Conservation (phyloP, 2,329 filamentous ascomycete species). For the Aureobasidium namibiae region DNA sequence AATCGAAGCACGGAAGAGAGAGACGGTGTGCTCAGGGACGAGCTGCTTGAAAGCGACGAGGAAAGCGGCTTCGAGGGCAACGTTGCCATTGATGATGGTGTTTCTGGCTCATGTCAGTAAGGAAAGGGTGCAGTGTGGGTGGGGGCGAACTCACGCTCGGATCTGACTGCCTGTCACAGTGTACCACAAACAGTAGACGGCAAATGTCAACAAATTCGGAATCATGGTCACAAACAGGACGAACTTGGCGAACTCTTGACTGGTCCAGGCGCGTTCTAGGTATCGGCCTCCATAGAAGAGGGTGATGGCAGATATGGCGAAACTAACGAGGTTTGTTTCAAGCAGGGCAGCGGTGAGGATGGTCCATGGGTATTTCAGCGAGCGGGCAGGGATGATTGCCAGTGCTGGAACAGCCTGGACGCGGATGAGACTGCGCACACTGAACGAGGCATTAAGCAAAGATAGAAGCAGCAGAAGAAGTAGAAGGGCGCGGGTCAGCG, state of each 20-base stretch:
- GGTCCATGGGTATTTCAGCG: conserved; percentile 87
- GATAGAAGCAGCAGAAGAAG: conserved; percentile 68
- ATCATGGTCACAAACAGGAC: conserved; percentile 67
- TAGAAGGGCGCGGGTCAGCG: conserved; percentile 77
- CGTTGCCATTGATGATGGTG: conserved; percentile 78
- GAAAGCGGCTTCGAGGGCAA: conserved; percentile 85
- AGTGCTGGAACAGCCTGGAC: conserved; percentile 56
- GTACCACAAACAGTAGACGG: conserved; percentile 65
- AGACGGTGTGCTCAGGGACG: conserved; percentile 92
- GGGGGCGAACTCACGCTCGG: conserved; percentile 10
- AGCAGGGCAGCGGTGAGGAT: conserved; percentile 79
- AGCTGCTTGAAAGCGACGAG: conserved; percentile 97
- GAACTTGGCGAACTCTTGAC: conserved; percentile 85
- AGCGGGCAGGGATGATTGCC: conserved; percentile 73
- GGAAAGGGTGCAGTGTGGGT: neutral
- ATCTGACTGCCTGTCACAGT: conserved; percentile 53
- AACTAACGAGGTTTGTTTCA: conserved; percentile 85
- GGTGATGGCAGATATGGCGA: conserved; percentile 66
- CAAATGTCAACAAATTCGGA: conserved; percentile 70
- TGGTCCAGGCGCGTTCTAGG: conserved; percentile 92
- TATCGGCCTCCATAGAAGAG: conserved; percentile 91
- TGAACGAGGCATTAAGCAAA: conserved; percentile 62
- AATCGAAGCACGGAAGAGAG: conserved; percentile 78
- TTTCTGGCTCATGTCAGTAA: conserved; percentile 37
- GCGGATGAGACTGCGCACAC: conserved; percentile 27